These are phyloP conservation scores for Fraxinus americana DNA, from an alignment of 257 asterid genomes.

Conservation along the genomic window DNA sequence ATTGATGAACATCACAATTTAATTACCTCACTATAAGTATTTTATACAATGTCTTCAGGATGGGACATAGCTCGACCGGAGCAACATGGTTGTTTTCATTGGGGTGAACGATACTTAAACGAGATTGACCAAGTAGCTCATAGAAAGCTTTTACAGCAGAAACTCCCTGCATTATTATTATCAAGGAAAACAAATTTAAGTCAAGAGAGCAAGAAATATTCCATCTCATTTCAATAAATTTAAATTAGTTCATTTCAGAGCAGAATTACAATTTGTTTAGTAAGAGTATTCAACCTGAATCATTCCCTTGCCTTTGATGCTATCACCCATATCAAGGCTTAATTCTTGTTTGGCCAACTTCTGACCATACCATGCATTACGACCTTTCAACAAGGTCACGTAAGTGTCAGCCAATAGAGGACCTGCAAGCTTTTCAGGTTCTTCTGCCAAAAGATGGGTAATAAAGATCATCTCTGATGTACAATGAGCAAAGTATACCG, in stretches of 20 bases:
- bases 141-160: constrained; percentile 94
- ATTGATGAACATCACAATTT: background rate
- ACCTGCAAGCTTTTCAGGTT: constrained; percentile 96
- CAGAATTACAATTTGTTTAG: background rate
- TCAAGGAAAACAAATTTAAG: background rate
- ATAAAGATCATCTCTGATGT: constrained; percentile 98
- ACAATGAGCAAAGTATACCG: constrained; percentile 95
- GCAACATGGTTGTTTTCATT: constrained; percentile 62
- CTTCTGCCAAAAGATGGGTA: constrained; percentile 92
- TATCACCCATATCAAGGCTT: constrained; percentile 92
- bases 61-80: constrained; percentile 88
- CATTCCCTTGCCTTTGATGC: constrained; percentile 96
- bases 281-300: constrained; percentile 66
- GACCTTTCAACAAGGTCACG: constrained; percentile 91
- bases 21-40: constrained; percentile 60
- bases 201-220: background rate
- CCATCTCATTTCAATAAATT: background rate
- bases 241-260: background rate
- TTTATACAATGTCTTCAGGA: constrained; percentile 72
- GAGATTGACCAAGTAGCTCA: constrained; percentile 81
- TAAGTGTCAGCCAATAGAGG: constrained; percentile 94
- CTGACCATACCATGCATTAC: constrained; percentile 94
- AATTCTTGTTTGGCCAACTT: constrained; percentile 90
- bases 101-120: constrained; percentile 61
- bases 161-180: constrained; percentile 62